A percentile compares a stretch with the other conserved stretches of the same genome.
phyloP scores from a whole-genome alignment of 202 grass and related monocot species.

The Cymbopogon flexuosus region DNA sequence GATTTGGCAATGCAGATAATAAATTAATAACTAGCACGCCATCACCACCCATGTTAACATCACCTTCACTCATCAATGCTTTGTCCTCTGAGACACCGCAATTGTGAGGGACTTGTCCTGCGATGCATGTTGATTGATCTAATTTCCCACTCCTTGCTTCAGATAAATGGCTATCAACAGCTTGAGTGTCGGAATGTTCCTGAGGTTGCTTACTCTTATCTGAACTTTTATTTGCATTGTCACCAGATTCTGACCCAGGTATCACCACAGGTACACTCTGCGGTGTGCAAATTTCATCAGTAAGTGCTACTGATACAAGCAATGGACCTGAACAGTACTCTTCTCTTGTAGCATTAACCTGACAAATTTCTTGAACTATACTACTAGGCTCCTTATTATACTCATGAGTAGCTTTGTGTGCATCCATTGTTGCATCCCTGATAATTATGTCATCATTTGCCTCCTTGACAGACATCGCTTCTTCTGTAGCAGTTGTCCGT shows the following conservation, averaged over 20 bases:
- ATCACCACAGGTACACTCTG: background rate
- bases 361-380: background rate
- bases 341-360: background rate
- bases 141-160: background rate
- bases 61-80: too few species aligned
- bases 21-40: too few species aligned
- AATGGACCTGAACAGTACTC: background rate
- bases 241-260: constrained; percentile 3
- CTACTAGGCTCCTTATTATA: background rate
- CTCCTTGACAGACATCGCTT: constrained; percentile 13
- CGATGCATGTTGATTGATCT: background rate
- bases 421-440: background rate
- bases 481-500: constrained; percentile 1
- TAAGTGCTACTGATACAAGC: background rate
- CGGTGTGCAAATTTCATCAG: background rate
- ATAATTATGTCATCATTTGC: constrained; percentile 4
- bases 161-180: constrained; percentile 13
- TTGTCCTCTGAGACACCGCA: too few species aligned
- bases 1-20: too few species aligned
- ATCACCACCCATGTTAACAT: too few species aligned
- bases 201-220: background rate
- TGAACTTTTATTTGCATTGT: background rate
- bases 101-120: background rate
- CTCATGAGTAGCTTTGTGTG: background rate
- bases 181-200: background rate